Evolutionary conservation across 83 land plant species (phyloP), one percentile per base, ranked within the genome.

Genomic region (Picea abies): DNA sequence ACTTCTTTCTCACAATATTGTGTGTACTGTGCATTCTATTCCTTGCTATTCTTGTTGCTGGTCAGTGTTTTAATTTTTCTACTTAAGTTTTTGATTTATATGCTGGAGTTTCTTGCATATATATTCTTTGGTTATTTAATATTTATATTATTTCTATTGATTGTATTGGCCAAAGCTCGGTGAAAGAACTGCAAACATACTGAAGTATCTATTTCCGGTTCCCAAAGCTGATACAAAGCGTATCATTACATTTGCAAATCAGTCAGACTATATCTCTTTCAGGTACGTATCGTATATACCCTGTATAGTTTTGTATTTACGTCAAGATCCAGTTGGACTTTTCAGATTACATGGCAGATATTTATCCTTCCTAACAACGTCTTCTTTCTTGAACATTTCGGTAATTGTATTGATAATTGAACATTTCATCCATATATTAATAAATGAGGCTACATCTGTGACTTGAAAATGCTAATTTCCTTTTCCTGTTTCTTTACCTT

Each of bases 181-280:
- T 86, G 84, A 90, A 85, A 94, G 99, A 85, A 97, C 99, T 10
- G 93, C 96, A 78, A 97, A 92, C 78, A 91, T 97, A 64, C 79
- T 97, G 61, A 97, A 97, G 89, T 90, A 95, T 86, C 87, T 97
- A 11, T 97, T 97, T 88, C 99, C 99, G 49, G 99, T 91, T 12
- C 97, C 99, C 23, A 97, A 97, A 83, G 89, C 97, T 69, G 99
- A 97, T 65, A 82, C 97, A 35, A 97, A 94, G 80, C 94, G 98
- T 12, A 93, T 97, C 39, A 89, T 97, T 32, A 97, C 99, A 16
- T 94, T 96, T 90, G 97, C 96, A 15, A 97, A 96, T 77, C 92
- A 88, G 77, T 92, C 96, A 41, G 99, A 97, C 87, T 96, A 93
- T 63, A 92, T 97, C 61, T 97, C 98, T 79, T 96, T 96, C 94